phyloP scores from a whole-genome alignment of 345 rosid genomes.

The Boechera retrofracta region DNA sequence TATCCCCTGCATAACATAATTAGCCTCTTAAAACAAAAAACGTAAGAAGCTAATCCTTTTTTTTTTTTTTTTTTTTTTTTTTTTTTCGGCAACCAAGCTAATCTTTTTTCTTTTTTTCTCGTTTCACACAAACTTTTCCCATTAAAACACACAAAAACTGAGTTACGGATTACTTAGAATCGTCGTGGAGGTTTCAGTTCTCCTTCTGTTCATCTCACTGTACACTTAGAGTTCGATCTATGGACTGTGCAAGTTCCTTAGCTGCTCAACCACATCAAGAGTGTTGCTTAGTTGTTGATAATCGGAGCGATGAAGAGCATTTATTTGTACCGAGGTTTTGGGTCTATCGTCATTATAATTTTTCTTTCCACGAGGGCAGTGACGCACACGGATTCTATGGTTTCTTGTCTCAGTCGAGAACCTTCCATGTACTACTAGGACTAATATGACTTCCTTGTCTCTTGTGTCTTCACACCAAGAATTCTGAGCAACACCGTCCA shows the following conservation, averaged over 20 bases:
- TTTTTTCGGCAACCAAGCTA: conserved; percentile 1
- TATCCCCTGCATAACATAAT: conserved; percentile 12
- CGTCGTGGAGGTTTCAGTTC: not conserved
- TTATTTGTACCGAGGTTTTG: conserved; percentile 44
- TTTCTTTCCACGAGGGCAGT: conserved; percentile 52
- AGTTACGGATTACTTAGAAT: conserved; percentile 20
- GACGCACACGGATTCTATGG: conserved; percentile 79
- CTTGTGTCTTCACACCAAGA: conserved; percentile 75
- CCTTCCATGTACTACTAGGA: conserved; percentile 65
- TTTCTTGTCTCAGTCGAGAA: conserved; percentile 58
- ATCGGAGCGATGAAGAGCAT: conserved; percentile 73
- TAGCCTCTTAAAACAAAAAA: conserved; percentile 40
- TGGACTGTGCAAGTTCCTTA: conserved; percentile 76
- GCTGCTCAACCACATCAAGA: conserved; percentile 74
- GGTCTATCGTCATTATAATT: conserved; percentile 41
- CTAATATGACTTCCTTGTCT: conserved; percentile 70
- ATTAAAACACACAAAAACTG: conserved; percentile 20
- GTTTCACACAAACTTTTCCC: conserved; percentile 14
- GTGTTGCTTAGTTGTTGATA: conserved; percentile 74
- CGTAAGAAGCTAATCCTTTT: conserved; percentile 27
- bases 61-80: not conserved
- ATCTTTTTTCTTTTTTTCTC: not conserved
- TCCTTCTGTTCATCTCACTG: conserved; percentile 28
- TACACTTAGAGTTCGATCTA: conserved; percentile 44
- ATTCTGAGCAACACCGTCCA: conserved; percentile 72